phyloP scores from a whole-genome alignment of 371 early-diverging fungal genomes.

The Choanephora cucurbitarum region DNA sequence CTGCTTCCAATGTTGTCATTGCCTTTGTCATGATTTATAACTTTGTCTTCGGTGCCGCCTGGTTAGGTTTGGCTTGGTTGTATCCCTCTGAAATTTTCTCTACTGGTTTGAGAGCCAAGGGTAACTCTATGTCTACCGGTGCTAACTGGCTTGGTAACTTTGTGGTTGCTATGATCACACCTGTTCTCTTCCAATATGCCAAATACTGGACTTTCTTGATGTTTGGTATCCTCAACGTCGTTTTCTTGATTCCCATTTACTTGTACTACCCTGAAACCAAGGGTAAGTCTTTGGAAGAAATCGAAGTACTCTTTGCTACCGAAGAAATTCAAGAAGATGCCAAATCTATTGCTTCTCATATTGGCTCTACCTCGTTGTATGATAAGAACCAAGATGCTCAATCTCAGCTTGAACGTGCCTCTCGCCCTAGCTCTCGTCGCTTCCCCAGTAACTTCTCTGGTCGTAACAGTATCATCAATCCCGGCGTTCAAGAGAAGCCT shows the following conservation, averaged over 20 bases:
- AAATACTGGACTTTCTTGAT: constrained; percentile 56
- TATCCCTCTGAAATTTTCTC: constrained; percentile 77
- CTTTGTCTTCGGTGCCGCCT: constrained; percentile 58
- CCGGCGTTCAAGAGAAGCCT: constrained; percentile 29
- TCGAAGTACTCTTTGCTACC: constrained; percentile 56
- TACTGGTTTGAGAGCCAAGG: constrained; percentile 51
- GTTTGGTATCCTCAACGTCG: constrained; percentile 50
- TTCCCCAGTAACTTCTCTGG: constrained; percentile 47
- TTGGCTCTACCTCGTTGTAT: constrained; percentile 34
- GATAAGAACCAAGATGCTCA: constrained; percentile 40
- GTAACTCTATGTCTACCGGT: constrained; percentile 51
- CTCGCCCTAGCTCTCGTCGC: constrained; percentile 46
- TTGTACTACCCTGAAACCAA: constrained; percentile 57
- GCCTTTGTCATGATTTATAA: constrained; percentile 49
- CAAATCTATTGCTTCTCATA: constrained; percentile 39
- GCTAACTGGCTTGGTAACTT: constrained; percentile 67
- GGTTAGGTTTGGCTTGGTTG: constrained; percentile 49
- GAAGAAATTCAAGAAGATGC: constrained; percentile 39
- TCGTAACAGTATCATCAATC: constrained; percentile 13
- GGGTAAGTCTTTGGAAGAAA: constrained; percentile 58
- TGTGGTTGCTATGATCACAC: constrained; percentile 44
- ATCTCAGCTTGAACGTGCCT: constrained; percentile 37
- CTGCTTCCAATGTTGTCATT: constrained; percentile 40
- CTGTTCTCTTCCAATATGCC: constrained; percentile 56
- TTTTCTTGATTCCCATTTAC: constrained; percentile 50